Evolutionary conservation across 805 yeast species (phyloP).

Genomic region (Komagataella ulmi): DNA sequence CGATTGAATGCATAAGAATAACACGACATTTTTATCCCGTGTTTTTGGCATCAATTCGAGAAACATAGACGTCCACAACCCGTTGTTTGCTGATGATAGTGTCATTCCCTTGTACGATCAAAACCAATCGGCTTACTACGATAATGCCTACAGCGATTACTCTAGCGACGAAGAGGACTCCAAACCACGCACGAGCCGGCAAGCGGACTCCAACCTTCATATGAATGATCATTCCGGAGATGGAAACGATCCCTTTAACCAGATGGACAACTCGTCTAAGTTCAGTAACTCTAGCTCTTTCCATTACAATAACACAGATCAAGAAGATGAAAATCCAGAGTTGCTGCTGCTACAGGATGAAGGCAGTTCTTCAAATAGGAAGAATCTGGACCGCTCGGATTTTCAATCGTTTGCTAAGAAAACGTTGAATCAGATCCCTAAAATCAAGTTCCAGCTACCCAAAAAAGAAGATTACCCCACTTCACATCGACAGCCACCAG

Average conservation of each 20-base stretch:
- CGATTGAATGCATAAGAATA: slow-evolving; percentile 5
- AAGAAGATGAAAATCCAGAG: slow-evolving; percentile 2
- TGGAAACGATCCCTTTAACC: neutral
- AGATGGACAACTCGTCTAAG: neutral
- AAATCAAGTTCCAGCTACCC: slow-evolving; percentile 4
- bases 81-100: slow-evolving; percentile 11
- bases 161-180: slow-evolving; percentile 4
- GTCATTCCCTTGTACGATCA: neutral
- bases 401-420: neutral
- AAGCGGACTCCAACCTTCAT: neutral
- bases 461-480: neutral
- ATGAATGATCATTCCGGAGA: neutral
- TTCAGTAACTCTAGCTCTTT: slow-evolving; percentile 1
- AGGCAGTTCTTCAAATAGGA: neutral
- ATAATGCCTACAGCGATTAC: slow-evolving; percentile 5
- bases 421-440: slow-evolving; percentile 1
- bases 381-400: neutral
- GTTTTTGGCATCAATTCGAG: slow-evolving; percentile 39
- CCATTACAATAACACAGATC: neutral
- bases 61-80: slow-evolving; percentile 12
- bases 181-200: neutral
- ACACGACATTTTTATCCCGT: slow-evolving; percentile 48
- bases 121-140: slow-evolving; percentile 6
- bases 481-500: neutral
- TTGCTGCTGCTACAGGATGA: slow-evolving; percentile 1